A percentile compares a stretch with the other conserved stretches of the same genome.
Evolutionary conservation across 305 asterid genomes (phyloP).

Genomic region (Petunia hybrid): DNA sequence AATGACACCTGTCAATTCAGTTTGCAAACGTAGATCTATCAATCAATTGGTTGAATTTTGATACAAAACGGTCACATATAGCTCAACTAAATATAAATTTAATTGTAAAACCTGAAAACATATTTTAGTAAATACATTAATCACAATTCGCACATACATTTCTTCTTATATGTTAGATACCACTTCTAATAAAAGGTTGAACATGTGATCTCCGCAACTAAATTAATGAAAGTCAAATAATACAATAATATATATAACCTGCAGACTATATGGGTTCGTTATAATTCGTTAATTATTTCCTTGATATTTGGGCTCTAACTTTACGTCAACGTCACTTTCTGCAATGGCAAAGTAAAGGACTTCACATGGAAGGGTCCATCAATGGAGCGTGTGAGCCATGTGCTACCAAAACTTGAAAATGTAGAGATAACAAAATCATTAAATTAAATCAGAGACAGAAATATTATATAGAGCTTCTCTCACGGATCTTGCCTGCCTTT

Average conservation of each 20-base stretch:
- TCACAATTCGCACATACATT: no score
- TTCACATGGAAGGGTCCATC: conserved; percentile 29
- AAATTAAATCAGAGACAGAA: neutral
- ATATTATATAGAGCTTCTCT: conserved; percentile 34
- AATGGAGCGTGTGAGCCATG: conserved; percentile 28
- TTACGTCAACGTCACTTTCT: conserved; percentile 27
- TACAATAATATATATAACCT: neutral
- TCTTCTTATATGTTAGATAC: no score
- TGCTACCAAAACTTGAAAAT: conserved; percentile 23
- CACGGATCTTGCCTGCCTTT: conserved; percentile 46
- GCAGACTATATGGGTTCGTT: neutral
- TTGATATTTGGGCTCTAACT: conserved; percentile 6
- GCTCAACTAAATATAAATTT: no score
- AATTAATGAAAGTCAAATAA: neutral
- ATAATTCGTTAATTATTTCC: neutral
- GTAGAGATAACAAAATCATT: neutral
- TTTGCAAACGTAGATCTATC: no score
- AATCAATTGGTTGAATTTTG: no score
- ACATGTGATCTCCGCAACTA: neutral
- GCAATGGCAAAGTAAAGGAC: conserved; percentile 3
- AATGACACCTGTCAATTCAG: no score
- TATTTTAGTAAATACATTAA: no score
- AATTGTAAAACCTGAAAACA: no score
- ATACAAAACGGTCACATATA: no score
- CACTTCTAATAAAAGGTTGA: no score